Evolutionary conservation across 2,329 filamentous ascomycete genomes (phyloP).

Genomic region (Botryotinia calthae): DNA sequence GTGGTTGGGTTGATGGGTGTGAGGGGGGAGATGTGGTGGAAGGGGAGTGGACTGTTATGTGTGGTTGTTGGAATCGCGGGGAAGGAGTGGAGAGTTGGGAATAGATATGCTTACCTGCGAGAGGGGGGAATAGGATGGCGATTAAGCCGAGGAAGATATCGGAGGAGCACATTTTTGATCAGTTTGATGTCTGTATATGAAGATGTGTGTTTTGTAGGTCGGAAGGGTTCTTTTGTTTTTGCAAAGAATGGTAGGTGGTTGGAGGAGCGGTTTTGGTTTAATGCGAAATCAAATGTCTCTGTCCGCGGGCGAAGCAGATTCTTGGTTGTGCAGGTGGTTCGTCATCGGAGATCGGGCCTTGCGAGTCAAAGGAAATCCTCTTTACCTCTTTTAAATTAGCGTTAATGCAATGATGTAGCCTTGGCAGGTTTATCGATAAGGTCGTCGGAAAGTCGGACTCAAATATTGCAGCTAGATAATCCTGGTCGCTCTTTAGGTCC

Average conservation of each 20-base stretch:
- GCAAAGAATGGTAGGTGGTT: not conserved
- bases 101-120: constrained; percentile 53
- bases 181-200: not conserved
- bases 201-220: not conserved
- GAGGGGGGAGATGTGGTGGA: not conserved
- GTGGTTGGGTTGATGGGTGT: not conserved
- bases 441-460: not conserved
- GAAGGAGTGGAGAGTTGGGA: not conserved
- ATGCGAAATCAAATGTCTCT: constrained; percentile 10
- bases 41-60: not conserved
- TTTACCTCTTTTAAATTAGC: not conserved
- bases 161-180: constrained; percentile 53
- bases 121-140: constrained; percentile 63
- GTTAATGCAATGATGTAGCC: not conserved
- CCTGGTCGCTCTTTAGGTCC: not conserved
- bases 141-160: constrained; percentile 65
- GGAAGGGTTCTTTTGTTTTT: not conserved
- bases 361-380: constrained; percentile 1
- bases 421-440: constrained; percentile 5
- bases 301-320: constrained; percentile 9
- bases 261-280: not conserved
- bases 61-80: not conserved
- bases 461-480: not conserved
- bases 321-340: constrained; percentile 10
- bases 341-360: constrained; percentile 12